Conservation (phyloP, 1,284 basidiomycete species). For the Apiotrichum sp. region DNA sequence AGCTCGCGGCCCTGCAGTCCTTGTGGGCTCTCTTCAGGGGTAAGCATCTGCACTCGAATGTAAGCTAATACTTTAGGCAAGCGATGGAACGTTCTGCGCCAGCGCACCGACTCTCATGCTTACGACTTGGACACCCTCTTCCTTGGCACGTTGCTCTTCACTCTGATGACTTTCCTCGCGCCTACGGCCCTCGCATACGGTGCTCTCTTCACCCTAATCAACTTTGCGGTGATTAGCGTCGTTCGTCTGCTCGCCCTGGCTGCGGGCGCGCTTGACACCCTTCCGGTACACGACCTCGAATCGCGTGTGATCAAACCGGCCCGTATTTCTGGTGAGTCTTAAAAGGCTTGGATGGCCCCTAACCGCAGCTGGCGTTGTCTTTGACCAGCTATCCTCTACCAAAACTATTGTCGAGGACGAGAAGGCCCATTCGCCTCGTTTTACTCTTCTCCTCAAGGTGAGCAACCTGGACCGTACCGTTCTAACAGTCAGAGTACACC, state of each 20-base stretch:
- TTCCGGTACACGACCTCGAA: background rate
- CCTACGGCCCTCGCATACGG: slow-evolving; percentile 88
- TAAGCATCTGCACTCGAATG: slow-evolving; percentile 38
- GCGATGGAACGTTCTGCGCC: slow-evolving; percentile 71
- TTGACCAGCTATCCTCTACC: background rate
- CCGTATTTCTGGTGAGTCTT: slow-evolving; percentile 1
- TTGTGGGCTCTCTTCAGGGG: slow-evolving; percentile 95
- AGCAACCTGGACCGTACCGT: background rate
- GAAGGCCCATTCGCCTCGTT: background rate
- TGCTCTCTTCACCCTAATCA: slow-evolving; percentile 60
- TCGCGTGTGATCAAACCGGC: background rate
- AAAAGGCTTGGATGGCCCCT: background rate
- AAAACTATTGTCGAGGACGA: background rate
- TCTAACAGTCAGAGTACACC: background rate
- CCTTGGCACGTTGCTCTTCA: slow-evolving; percentile 91
- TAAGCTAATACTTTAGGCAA: slow-evolving; percentile 56
- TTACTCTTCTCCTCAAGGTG: slow-evolving; percentile 1
- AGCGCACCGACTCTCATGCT: slow-evolving; percentile 75
- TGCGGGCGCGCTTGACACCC: slow-evolving; percentile 4
- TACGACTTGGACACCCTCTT: slow-evolving; percentile 92
- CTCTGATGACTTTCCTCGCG: slow-evolving; percentile 79
- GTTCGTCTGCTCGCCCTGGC: background rate
- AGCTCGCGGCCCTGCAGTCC: slow-evolving; percentile 59
- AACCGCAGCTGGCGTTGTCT: slow-evolving; percentile 1
- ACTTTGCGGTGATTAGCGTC: background rate